Evolutionary conservation across 2,329 filamentous ascomycete species (phyloP).

Genomic region (Fusarium coicis): DNA sequence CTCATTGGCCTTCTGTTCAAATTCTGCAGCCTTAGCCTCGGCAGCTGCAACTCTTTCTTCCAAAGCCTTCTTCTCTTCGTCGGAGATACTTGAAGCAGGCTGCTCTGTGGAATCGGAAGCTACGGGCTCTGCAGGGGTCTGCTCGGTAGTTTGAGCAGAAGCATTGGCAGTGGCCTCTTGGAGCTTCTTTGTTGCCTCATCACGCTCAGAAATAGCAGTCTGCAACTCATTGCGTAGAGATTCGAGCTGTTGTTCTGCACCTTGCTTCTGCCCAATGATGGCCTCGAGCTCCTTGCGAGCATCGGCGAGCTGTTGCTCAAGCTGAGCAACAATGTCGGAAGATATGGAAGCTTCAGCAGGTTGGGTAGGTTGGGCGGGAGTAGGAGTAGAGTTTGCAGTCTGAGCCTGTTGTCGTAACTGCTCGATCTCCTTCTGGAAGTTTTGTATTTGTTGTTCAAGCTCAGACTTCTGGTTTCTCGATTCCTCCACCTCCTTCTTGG

Average conservation of each 20-base stretch:
- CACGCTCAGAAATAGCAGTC: conserved; percentile 70
- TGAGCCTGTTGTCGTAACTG: conserved; percentile 51
- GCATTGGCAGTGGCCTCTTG: conserved; percentile 45
- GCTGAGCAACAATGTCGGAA: conserved; percentile 58
- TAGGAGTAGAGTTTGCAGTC: conserved; percentile 50
- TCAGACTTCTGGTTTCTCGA: conserved; percentile 48
- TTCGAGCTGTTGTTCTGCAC: conserved; percentile 72
- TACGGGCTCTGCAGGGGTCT: conserved; percentile 26
- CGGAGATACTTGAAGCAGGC: conserved; percentile 52
- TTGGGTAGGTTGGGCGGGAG: conserved; percentile 45
- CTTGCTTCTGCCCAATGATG: conserved; percentile 74
- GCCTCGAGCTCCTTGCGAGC: conserved; percentile 71
- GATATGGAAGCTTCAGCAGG: conserved; percentile 53
- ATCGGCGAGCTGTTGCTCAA: conserved; percentile 62
- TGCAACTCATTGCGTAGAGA: conserved; percentile 69
- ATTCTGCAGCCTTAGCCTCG: conserved; percentile 71
- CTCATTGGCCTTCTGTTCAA: conserved; percentile 71
- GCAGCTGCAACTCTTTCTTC: conserved; percentile 71
- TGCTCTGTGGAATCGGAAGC: conserved; percentile 28
- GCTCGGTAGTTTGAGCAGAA: conserved; percentile 47
- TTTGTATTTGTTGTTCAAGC: conserved; percentile 56
- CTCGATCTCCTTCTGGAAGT: conserved; percentile 56
- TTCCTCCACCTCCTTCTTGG: conserved; percentile 52
- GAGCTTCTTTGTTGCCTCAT: conserved; percentile 62
- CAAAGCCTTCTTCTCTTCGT: conserved; percentile 69